Conservation (phyloP, 345 rosid species). For the Combretum micranthum region DNA sequence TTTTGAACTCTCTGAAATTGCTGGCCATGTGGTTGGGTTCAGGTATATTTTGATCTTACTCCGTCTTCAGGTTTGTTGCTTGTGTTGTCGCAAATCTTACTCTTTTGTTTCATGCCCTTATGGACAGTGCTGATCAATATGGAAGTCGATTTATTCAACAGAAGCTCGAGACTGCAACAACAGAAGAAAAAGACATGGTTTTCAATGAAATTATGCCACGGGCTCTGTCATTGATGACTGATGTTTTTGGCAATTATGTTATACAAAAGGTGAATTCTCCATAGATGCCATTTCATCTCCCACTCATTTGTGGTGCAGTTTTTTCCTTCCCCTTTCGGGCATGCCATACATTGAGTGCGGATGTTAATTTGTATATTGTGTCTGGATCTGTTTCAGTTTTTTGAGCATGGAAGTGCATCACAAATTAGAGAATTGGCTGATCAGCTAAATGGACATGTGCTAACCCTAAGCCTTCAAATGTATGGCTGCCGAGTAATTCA, state of each 20-base stretch:
- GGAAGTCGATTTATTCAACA: constrained; percentile 98
- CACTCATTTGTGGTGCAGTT: too few relatives aligned
- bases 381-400: constrained; percentile 46
- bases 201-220: constrained; percentile 85
- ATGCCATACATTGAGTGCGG: background rate
- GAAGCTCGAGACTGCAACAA: constrained; percentile 84
- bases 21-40: constrained; percentile 71
- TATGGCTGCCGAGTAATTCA: constrained; percentile 98
- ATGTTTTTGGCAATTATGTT: constrained; percentile 94
- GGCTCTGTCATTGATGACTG: constrained; percentile 81
- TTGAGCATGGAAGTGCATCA: constrained; percentile 84
- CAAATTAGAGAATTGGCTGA: constrained; percentile 84
- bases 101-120: background rate
- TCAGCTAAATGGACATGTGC: constrained; percentile 70
- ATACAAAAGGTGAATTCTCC: constrained; percentile 67
- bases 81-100: background rate
- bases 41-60: constrained; percentile 25
- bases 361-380: background rate
- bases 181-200: constrained; percentile 84
- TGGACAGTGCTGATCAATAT: constrained; percentile 78
- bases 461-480: constrained; percentile 92
- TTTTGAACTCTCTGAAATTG: constrained; percentile 63
- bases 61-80: background rate
- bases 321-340: constrained; percentile 2
- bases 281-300: background rate